Percentiles rank a stretch among this genome's conserved stretches.
phyloP scores from a whole-genome alignment of 2,329 filamentous ascomycete species.

The Claviceps arundinis region DNA sequence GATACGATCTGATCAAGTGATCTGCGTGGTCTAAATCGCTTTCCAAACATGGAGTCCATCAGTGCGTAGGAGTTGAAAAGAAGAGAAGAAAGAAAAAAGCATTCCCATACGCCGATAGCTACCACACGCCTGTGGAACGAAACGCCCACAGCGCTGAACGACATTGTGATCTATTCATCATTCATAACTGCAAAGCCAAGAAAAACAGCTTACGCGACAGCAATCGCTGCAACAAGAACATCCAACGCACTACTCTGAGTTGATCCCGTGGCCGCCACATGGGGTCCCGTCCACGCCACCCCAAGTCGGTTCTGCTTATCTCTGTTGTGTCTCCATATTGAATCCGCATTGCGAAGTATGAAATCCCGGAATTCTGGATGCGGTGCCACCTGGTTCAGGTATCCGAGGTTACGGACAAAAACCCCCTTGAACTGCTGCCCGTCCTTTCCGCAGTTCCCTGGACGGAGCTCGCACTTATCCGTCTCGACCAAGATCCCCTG shows the following conservation, averaged over 20 bases:
- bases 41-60: not conserved
- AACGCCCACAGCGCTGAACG: not conserved
- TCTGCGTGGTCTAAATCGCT: not conserved
- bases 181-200: not conserved
- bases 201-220: conserved; percentile 16
- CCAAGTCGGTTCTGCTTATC: conserved; percentile 39
- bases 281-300: conserved; percentile 52
- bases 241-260: conserved; percentile 56
- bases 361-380: conserved; percentile 37
- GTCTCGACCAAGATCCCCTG: conserved; percentile 32
- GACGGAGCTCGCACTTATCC: conserved; percentile 20
- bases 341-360: conserved; percentile 48
- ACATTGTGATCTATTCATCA: too few relatives aligned
- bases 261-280: conserved; percentile 34
- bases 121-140: too few relatives aligned
- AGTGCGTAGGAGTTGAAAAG: not conserved
- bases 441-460: conserved; percentile 30
- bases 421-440: conserved; percentile 60
- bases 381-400: conserved; percentile 39
- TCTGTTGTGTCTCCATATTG: conserved; percentile 49
- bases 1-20: not conserved
- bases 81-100: not conserved
- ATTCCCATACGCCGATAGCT: not conserved
- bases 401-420: conserved; percentile 50
- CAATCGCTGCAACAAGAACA: conserved; percentile 48